Conservation (phyloP, 768 basidiomycete genomes). For the Termitomyces titanicus region DNA sequence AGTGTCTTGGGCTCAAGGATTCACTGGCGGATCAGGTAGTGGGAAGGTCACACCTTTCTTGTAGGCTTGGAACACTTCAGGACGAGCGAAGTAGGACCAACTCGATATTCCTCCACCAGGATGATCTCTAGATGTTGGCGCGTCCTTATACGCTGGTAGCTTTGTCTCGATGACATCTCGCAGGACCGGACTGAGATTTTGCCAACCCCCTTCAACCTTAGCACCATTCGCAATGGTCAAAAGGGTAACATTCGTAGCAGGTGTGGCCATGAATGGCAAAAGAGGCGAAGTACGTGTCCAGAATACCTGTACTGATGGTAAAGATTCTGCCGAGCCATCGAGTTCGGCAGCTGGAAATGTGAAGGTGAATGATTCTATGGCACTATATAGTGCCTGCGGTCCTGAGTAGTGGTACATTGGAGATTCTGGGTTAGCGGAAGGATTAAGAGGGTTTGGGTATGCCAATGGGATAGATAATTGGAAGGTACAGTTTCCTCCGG, state of each 20-base stretch:
- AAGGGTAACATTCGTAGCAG: conserved; percentile 7
- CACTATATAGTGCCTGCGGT: conserved; percentile 14
- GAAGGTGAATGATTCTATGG: conserved; percentile 20
- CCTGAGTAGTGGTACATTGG: conserved; percentile 10
- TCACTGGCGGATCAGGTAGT: conserved; percentile 9
- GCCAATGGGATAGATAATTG: conserved; percentile 15
- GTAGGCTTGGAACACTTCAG: conserved; percentile 18
- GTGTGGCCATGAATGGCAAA: conserved; percentile 14
- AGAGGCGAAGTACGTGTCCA: conserved; percentile 16
- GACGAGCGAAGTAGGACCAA: conserved; percentile 17
- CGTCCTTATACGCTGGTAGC: conserved; percentile 13
- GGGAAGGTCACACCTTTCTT: conserved; percentile 15
- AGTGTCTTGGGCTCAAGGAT: not conserved
- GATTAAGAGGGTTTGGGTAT: conserved; percentile 19
- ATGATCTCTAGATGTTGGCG: conserved; percentile 4
- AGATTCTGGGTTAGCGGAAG: conserved; percentile 5
- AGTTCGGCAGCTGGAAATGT: conserved; percentile 14
- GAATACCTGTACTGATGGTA: conserved; percentile 13
- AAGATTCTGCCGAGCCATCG: not conserved
- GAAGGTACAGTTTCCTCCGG: conserved; percentile 15
- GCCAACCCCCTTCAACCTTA: conserved; percentile 13
- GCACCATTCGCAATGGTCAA: conserved; percentile 12
- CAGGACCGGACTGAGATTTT: conserved; percentile 1
- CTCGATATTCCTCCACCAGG: conserved; percentile 15
- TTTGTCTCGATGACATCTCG: conserved; percentile 8